Evolutionary conservation across 129 eudicot species (phyloP).

Genomic region (Heracleum sosnowskyi): DNA sequence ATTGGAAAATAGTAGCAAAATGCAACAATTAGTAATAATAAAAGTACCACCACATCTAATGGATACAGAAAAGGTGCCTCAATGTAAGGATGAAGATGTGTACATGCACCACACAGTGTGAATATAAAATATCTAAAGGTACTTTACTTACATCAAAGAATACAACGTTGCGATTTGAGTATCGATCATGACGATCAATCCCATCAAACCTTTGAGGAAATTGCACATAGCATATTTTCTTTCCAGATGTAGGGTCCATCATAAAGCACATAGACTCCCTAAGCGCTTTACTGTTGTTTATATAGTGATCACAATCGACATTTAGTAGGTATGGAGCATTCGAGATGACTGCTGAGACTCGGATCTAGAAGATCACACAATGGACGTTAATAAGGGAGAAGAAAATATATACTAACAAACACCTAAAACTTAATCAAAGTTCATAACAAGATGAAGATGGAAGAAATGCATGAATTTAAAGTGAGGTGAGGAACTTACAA

Average conservation of each 20-base stretch:
- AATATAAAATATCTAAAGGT: background rate
- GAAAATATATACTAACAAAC: background rate
- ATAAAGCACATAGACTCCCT: conserved; percentile 47
- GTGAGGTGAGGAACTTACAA: background rate
- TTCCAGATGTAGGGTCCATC: conserved; percentile 45
- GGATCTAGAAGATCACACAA: conserved; percentile 16
- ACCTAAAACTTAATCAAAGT: background rate
- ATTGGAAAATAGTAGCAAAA: background rate
- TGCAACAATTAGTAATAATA: background rate
- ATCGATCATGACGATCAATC: conserved; percentile 40
- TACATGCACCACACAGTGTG: background rate
- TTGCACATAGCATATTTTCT: conserved; percentile 44
- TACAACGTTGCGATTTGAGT: conserved; percentile 40
- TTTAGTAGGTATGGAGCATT: conserved; percentile 44
- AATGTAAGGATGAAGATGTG: background rate
- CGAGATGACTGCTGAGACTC: conserved; percentile 40
- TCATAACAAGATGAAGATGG: background rate
- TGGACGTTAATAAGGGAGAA: background rate
- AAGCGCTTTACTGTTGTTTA: conserved; percentile 42
- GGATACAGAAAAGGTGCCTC: background rate
- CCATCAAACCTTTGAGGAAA: conserved; percentile 49
- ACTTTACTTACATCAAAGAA: conserved; percentile 35
- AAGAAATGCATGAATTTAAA: background rate
- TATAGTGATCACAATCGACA: conserved; percentile 49
- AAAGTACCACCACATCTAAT: background rate